Percentiles rank a stretch among this genome's conserved stretches.
phyloP scores from a whole-genome alignment of 2,329 filamentous ascomycete genomes.

The Coleophoma eucalyptorum region DNA sequence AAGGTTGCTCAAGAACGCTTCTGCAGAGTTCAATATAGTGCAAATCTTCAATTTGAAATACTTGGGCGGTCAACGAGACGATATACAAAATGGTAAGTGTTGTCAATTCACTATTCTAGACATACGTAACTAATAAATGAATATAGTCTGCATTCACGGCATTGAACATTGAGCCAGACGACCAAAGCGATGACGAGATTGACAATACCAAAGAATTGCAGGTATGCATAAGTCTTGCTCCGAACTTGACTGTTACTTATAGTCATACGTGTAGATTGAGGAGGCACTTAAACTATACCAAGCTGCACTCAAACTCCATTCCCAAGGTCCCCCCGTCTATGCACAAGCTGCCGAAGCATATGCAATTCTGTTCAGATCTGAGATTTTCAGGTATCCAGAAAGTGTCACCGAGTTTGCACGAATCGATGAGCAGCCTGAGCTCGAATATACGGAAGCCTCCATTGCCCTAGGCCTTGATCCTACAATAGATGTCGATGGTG shows the following conservation, averaged over 20 bases:
- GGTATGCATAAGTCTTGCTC: slow-evolving; percentile 28
- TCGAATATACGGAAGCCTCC: slow-evolving; percentile 41
- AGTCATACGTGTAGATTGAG: slow-evolving; percentile 59
- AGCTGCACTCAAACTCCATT: slow-evolving; percentile 83
- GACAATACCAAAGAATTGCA: slow-evolving; percentile 96
- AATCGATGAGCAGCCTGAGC: slow-evolving; percentile 52
- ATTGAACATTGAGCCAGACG: slow-evolving; percentile 91
- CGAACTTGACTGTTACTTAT: neutral
- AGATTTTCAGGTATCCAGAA: slow-evolving; percentile 91
- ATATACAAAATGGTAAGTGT: neutral
- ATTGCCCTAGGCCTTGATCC: slow-evolving; percentile 49
- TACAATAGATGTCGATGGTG: slow-evolving; percentile 63
- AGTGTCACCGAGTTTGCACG: slow-evolving; percentile 80
- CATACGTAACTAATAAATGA: neutral
- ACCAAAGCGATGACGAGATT: slow-evolving; percentile 83
- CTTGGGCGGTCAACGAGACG: no score
- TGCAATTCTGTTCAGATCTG: slow-evolving; percentile 78
- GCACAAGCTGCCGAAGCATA: slow-evolving; percentile 78
- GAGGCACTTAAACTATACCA: slow-evolving; percentile 96
- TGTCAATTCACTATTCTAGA: neutral
- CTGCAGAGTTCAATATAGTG: no score
- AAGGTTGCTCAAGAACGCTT: no score
- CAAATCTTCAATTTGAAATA: no score
- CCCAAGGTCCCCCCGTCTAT: slow-evolving; percentile 76
- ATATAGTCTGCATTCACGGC: slow-evolving; percentile 66